Conservation (phyloP, 805 yeast genomes). For the Zygosaccharomyces pseudorouxii region DNA sequence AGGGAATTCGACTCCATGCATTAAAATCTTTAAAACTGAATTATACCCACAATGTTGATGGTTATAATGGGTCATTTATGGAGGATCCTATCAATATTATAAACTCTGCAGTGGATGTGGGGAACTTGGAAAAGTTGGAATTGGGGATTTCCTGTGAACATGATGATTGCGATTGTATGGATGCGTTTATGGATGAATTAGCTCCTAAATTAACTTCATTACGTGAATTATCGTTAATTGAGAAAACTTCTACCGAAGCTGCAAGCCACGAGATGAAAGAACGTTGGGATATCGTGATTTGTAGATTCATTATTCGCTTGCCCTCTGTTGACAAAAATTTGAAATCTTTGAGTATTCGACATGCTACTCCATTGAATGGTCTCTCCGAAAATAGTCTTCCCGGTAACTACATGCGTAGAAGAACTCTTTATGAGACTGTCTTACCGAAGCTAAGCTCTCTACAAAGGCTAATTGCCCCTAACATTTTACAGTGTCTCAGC, state of each 20-base stretch:
- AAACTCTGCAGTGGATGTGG: constrained; percentile 30
- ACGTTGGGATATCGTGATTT: constrained; percentile 49
- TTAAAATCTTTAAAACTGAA: constrained; percentile 39
- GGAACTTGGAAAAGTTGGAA: constrained; percentile 41
- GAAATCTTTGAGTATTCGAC: constrained; percentile 47
- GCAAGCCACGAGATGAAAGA: constrained; percentile 47
- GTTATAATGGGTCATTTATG: constrained; percentile 36
- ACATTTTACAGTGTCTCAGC: constrained; percentile 53
- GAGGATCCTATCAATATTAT: constrained; percentile 33
- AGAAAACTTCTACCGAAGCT: constrained; percentile 35
- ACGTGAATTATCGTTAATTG: constrained; percentile 30
- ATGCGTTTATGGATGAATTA: constrained; percentile 38
- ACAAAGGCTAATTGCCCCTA: constrained; percentile 50
- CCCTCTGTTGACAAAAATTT: constrained; percentile 34
- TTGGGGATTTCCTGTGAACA: constrained; percentile 52
- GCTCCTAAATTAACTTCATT: constrained; percentile 33
- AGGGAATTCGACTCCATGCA: constrained; percentile 13
- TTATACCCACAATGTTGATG: constrained; percentile 44
- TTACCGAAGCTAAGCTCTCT: constrained; percentile 45
- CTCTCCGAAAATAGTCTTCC: constrained; percentile 61
- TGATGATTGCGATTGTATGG: constrained; percentile 43
- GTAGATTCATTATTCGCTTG: constrained; percentile 39
- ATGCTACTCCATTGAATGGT: constrained; percentile 55
- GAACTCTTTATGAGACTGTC: constrained; percentile 44
- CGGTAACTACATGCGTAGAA: constrained; percentile 64